These are phyloP conservation scores for Diophrys sp. DNA, from an alignment of 73 alveolate species.

Conservation along the genomic window DNA sequence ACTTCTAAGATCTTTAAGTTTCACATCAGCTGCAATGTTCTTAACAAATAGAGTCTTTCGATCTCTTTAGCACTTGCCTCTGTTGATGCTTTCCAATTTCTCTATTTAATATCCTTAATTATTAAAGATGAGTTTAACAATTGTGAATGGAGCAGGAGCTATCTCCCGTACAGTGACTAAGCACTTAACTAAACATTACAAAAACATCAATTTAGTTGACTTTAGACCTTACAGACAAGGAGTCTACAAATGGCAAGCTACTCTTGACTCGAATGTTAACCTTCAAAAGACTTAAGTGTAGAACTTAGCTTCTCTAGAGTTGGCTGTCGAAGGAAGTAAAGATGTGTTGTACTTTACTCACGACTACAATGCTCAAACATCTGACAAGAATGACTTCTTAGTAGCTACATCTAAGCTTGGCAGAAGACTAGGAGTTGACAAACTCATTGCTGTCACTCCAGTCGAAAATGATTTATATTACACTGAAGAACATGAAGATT, in stretches of 20 bases:
- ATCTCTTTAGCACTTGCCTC: conserved; percentile 81
- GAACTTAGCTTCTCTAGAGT: conserved; percentile 20
- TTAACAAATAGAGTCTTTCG: conserved; percentile 78
- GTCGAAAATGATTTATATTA: conserved; percentile 46
- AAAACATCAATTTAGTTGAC: conserved; percentile 27
- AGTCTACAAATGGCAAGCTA: conserved; percentile 7
- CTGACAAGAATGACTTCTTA: conserved; percentile 37
- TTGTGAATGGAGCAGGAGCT: conserved; percentile 22
- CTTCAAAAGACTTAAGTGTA: conserved; percentile 26
- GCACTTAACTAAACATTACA: conserved; percentile 19
- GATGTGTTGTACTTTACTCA: conserved; percentile 54
- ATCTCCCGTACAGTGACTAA: conserved; percentile 11
- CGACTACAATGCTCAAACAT: conserved; percentile 42
- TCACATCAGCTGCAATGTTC: conserved; percentile 76
- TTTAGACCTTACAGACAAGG: conserved; percentile 35
- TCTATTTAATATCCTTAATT: conserved; percentile 69
- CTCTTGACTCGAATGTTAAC: background rate
- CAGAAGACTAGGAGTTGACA: conserved; percentile 37
- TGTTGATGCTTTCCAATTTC: conserved; percentile 68
- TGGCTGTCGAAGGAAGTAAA: conserved; percentile 37
- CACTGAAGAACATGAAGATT: conserved; percentile 41
- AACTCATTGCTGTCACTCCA: conserved; percentile 40
- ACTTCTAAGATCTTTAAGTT: conserved; percentile 72
- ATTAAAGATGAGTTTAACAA: conserved; percentile 11
- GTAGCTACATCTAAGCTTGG: conserved; percentile 30